Percentiles rank a stretch among this genome's conserved stretches.
Conservation (phyloP, 768 basidiomycete genomes). For the Punctularia strigosozonata region DNA sequence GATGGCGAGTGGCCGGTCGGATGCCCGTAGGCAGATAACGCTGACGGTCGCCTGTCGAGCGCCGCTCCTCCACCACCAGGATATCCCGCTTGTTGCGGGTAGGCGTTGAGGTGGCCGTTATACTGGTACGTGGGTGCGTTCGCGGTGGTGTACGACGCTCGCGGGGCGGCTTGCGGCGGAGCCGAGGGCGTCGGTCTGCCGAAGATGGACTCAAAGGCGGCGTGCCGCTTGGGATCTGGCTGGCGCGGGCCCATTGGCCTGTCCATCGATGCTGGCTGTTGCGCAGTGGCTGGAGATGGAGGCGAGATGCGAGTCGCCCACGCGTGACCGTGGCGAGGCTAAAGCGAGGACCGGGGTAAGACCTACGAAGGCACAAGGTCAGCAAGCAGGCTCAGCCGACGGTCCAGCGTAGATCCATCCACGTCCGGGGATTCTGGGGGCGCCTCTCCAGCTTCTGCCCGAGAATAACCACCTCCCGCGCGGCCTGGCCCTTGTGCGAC, state of each 20-base stretch:
- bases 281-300: background rate
- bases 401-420: too few relatives aligned
- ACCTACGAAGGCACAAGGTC: too few relatives aligned
- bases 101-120: conserved; percentile 13
- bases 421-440: too few relatives aligned
- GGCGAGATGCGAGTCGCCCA: background rate
- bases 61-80: too few relatives aligned
- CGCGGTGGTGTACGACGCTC: conserved; percentile 14
- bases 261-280: conserved; percentile 35
- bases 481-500: too few relatives aligned
- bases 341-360: conserved; percentile 1
- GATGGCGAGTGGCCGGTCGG: conserved; percentile 13
- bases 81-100: conserved; percentile 14
- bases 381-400: too few relatives aligned
- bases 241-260: conserved; percentile 47
- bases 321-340: background rate
- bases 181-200: conserved; percentile 64
- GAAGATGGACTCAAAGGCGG: conserved; percentile 83
- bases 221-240: conserved; percentile 57
- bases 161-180: conserved; percentile 31
- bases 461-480: too few relatives aligned
- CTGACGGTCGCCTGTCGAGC: conserved; percentile 37
- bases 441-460: too few relatives aligned
- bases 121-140: conserved; percentile 18
- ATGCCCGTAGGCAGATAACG: conserved; percentile 25